Conservation (phyloP, 2,329 filamentous ascomycete species). For the Hypoxylon sp. region DNA sequence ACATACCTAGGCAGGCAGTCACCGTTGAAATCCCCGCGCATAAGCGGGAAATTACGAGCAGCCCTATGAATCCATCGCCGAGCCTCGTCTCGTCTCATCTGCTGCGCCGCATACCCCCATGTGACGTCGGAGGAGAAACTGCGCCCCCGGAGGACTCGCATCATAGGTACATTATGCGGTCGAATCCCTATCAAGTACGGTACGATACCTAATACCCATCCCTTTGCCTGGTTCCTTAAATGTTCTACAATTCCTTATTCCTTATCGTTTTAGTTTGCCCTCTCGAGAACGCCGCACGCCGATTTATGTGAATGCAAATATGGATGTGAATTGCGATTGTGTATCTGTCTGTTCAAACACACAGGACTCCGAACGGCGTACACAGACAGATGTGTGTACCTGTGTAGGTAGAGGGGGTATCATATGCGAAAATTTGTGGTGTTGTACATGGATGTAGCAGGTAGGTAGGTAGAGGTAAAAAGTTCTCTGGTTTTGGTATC, state of each 20-base stretch:
- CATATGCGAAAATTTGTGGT: conserved; percentile 10
- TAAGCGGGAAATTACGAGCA: not conserved
- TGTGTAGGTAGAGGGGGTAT: conserved; percentile 9
- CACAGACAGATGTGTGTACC: not conserved
- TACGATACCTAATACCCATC: not conserved
- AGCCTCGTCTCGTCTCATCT: not conserved
- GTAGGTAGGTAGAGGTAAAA: conserved; percentile 3
- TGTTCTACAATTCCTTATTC: conserved; percentile 9
- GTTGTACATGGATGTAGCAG: conserved; percentile 17
- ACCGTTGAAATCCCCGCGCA: not conserved
- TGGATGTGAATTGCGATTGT: not conserved
- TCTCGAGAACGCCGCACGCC: conserved; percentile 6
- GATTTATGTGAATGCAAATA: not conserved
- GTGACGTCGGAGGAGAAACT: not conserved
- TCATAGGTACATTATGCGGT: no score
- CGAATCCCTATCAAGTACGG: not conserved
- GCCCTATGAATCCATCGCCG: not conserved
- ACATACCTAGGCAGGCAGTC: not conserved
- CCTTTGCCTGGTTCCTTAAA: conserved; percentile 3
- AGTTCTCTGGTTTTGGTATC: conserved; percentile 19
- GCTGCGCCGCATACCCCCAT: not conserved
- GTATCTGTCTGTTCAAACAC: not conserved
- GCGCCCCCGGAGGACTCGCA: no score
- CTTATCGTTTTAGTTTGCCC: not conserved
- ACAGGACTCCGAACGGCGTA: conserved; percentile 4